Conservation (phyloP, 345 rosid genomes). For the Citropsis articulata region DNA sequence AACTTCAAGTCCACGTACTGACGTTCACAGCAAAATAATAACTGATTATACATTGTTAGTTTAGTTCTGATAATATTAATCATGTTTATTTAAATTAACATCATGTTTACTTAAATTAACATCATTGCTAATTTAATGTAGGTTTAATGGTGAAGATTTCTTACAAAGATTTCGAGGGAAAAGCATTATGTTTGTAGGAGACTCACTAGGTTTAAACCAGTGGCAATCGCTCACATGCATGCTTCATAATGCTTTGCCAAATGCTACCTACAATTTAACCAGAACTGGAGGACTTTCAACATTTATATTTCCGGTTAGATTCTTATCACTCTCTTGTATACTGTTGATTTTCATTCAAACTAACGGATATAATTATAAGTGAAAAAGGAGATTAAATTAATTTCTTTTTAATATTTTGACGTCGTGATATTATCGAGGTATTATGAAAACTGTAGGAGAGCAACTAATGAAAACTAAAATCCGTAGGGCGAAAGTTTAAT, state of each 20-base stretch:
- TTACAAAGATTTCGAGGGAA: conserved; percentile 49
- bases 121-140: conserved; percentile 9
- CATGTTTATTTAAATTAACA: no score
- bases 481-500: no score
- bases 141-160: conserved; percentile 59
- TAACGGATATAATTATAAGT: not conserved
- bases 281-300: conserved; percentile 53
- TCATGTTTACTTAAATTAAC: no score
- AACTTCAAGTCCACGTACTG: no score
- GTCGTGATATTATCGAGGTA: no score
- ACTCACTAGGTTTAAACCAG: conserved; percentile 74
- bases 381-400: not conserved
- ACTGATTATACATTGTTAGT: no score
- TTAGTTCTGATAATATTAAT: no score
- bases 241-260: conserved; percentile 60
- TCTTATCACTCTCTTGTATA: not conserved
- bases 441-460: no score
- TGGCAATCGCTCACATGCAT: conserved; percentile 93
- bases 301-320: conserved; percentile 51
- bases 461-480: no score
- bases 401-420: no score
- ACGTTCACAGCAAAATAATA: no score
- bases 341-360: no score
- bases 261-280: conserved; percentile 13
- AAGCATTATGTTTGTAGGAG: conserved; percentile 76